Evolutionary conservation across 805 yeast genomes (phyloP), one percentile per base, ranked within the genome.

Genomic region (Yamadazyma takamatsuzukensis): DNA sequence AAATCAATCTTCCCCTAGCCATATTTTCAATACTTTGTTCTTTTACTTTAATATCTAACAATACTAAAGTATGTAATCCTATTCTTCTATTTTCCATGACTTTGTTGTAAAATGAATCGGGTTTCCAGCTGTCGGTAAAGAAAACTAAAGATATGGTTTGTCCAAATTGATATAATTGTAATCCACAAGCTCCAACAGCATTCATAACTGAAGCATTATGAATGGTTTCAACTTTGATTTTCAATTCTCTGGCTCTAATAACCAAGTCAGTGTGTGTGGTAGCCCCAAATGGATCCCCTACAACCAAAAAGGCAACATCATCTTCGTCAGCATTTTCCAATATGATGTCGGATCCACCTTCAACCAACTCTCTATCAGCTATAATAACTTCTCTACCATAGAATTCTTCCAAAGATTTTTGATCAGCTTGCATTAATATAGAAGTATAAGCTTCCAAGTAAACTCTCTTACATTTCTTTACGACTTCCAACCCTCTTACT

Each of bases 191-290:
- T 13, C 98, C 98, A 16, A 90, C 95, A 0, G 97, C 98, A 54
- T 90, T 90, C 96, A 93, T 88, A 9, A 90, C 93, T 12, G 96
- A 84, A 1, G 98, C 98, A 58, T 90, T 90, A 64, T 90, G 98
- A 39, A 90, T 77, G 24, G 83, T 74, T 53, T 85, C 94, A 27
- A 84, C 85, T 31, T 72, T 65, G 52, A 93, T 86, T 2, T 77
- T 77, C 39, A 80, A 69, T 58, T 84, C 96, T 47, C 95, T 76
- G 27, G 98, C 97, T 51, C 98, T 72, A 39, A 90, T 74, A 25
- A 89, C 86, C 42, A 90, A 70, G 63, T 93, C 98, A 0, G 97
- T 87, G 62, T 90, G 98, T 1, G 98, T 90, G 4, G 98, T 90
- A 19, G 98, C 98, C 21, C 98, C 98, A 53, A 87, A 90, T 21